These are phyloP conservation scores for Diplodia intermedia DNA, from an alignment of 2,329 filamentous ascomycete species.

Conservation along the genomic window DNA sequence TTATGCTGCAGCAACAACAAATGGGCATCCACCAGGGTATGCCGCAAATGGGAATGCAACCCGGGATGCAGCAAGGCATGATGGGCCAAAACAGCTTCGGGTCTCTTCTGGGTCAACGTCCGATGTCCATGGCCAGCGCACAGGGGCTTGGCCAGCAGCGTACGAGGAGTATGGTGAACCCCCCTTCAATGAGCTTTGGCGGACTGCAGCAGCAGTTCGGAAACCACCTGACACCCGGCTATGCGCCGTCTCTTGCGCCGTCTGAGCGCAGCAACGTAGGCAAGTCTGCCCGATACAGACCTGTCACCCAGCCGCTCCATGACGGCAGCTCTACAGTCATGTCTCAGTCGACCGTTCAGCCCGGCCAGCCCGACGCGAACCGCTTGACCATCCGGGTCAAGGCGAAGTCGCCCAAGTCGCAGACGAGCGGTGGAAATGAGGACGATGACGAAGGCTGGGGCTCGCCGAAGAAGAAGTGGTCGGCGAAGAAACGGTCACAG, in stretches of 20 bases:
- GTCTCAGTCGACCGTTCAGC: constrained; percentile 30
- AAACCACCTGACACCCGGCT: constrained; percentile 55
- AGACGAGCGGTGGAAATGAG: constrained; percentile 13
- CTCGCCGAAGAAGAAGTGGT: constrained; percentile 32
- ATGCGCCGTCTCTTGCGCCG: constrained; percentile 90
- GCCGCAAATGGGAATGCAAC: constrained; percentile 42
- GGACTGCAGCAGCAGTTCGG: constrained; percentile 59
- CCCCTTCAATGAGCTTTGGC: constrained; percentile 76
- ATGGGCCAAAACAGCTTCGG: constrained; percentile 33
- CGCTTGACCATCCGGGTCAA: constrained; percentile 30
- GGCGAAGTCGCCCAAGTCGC: constrained; percentile 24
- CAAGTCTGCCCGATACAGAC: constrained; percentile 86
- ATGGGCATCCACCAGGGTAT: constrained; percentile 49
- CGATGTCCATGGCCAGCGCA: constrained; percentile 55
- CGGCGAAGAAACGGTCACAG: constrained; percentile 21
- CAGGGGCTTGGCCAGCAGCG: constrained; percentile 21
- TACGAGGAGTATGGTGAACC: constrained; percentile 31
- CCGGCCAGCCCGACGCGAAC: constrained; percentile 16
- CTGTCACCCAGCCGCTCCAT: constrained; percentile 65
- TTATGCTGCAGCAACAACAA: constrained; percentile 80
- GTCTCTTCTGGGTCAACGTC: constrained; percentile 43
- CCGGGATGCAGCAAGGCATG: constrained; percentile 56
- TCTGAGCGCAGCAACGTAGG: constrained; percentile 95
- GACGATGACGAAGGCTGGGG: constrained; percentile 31
- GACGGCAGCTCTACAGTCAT: constrained; percentile 33